Evolutionary conservation across 768 basidiomycete species (phyloP), one percentile per base, ranked within the genome.

Genomic region (Candolleomyces eurysporus): DNA sequence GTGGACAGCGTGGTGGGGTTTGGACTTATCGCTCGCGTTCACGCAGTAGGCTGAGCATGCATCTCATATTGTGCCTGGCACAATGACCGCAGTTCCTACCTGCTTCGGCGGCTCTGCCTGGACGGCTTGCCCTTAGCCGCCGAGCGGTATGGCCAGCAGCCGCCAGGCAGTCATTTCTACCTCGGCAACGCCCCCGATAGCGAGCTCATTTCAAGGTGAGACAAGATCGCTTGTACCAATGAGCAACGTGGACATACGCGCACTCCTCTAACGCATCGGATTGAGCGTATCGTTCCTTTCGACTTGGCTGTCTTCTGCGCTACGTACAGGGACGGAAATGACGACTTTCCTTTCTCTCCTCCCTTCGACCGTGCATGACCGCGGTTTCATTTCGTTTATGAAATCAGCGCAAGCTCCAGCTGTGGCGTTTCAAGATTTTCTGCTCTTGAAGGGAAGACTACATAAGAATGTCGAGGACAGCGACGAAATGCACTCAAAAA

Each of bases 191-290:
- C 8, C 19, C 13, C 40, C 9, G 54, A 32, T 39, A 43, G 42
- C 54, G 36, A 56, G 19, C 39, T 56, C 54, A 42, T 56, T 56
- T 19, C 36, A 51, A 56, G 54, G 39, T 56, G 54, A 56, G 54
- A 56, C 54, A 43, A 42, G 40, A 16, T 43, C 54, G 32, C 36
- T 56, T n/a, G 36, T 16, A 14, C 40, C 52, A 16, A 40, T 43
- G 39, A 8, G 40, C 54, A 22, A 19, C 36, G 54, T 56, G 36
- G 19, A n/a, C 40, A 26, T 50, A 39, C 54, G 36, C 39, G 30
- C 21, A 46, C 30, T 14, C 36, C 54, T 56, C 40, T 39, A 39
- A 42, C 54, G 54, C 22, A 56, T 43, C 39, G 26, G 39, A 39
- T 31, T 17, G 45, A 19, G 54, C 54, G 54, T 56, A 56, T 21